Conservation (phyloP, 2,329 filamentous ascomycete species). For the Clarireedia homoeocarpa region DNA sequence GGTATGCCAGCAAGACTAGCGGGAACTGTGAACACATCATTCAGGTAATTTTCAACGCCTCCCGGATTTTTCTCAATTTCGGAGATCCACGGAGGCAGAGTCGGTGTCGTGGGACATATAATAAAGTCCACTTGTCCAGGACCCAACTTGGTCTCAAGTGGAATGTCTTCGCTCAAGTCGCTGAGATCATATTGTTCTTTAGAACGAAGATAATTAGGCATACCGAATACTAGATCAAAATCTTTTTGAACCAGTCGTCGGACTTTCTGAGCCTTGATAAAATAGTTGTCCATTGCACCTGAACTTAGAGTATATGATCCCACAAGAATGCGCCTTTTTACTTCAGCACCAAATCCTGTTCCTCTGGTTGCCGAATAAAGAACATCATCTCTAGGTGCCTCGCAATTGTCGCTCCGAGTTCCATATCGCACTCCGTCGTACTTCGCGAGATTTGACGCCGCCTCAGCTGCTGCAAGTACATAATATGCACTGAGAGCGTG, state of each 20-base stretch:
- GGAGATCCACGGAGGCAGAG: conserved; percentile 57
- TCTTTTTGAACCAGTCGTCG: conserved; percentile 77
- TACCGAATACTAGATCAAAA: conserved; percentile 71
- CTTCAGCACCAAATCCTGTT: conserved; percentile 72
- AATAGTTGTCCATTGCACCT: conserved; percentile 90
- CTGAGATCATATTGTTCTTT: conserved; percentile 47
- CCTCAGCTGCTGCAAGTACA: conserved; percentile 88
- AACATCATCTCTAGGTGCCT: conserved; percentile 48
- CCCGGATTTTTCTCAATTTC: conserved; percentile 44
- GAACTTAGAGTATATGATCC: conserved; percentile 88
- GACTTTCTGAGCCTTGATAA: conserved; percentile 85
- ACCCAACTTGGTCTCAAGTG: conserved; percentile 47
- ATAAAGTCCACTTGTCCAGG: conserved; percentile 72
- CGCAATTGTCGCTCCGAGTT: conserved; percentile 30
- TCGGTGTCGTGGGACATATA: conserved; percentile 79
- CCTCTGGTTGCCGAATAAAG: conserved; percentile 73
- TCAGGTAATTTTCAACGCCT: conserved; percentile 73
- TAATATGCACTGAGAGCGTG: conserved; percentile 91
- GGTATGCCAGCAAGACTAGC: conserved; percentile 88
- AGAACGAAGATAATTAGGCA: conserved; percentile 59
- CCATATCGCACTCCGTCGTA: conserved; percentile 97
- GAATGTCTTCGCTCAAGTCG: conserved; percentile 47
- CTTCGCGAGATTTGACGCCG: conserved; percentile 90
- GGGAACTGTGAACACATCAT: conserved; percentile 93
- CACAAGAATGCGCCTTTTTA: conserved; percentile 77